phyloP scores from a whole-genome alignment of 192 early-diverging fungal species.

The Coemansia umbellata region DNA sequence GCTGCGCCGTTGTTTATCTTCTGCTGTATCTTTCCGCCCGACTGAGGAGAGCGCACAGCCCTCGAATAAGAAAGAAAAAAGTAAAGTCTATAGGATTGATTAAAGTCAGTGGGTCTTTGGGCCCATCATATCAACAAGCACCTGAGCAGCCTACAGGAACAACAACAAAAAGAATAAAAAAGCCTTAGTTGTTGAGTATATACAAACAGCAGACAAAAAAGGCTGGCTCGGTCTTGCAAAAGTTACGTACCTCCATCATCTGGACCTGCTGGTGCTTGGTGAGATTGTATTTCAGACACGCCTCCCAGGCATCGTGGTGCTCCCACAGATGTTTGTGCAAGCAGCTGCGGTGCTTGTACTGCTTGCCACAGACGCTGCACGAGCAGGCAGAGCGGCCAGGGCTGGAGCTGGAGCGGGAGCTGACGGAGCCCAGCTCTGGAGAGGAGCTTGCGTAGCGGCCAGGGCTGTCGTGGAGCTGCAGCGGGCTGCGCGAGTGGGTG shows the following conservation, averaged over 20 bases:
- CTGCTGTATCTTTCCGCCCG: not conserved
- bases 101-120: conserved; percentile 18
- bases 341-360: conserved; percentile 61
- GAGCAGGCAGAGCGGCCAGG: conserved; percentile 48
- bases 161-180: not conserved
- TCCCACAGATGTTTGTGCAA: conserved; percentile 61
- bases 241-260: conserved; percentile 63
- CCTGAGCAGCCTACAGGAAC: conserved; percentile 50
- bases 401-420: conserved; percentile 41
- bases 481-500: conserved; percentile 10
- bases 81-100: not conserved
- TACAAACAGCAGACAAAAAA: conserved; percentile 1
- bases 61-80: conserved; percentile 4
- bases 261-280: conserved; percentile 65
- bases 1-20: not conserved
- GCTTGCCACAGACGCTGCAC: conserved; percentile 57
- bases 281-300: conserved; percentile 59
- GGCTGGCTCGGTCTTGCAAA: not conserved
- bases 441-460: conserved; percentile 38
- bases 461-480: conserved; percentile 24
- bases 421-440: conserved; percentile 34
- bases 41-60: not conserved
- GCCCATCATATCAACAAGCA: conserved; percentile 52
- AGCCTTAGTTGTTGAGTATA: not conserved
- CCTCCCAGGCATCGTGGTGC: conserved; percentile 61